phyloP scores from a whole-genome alignment of 805 yeast genomes.

The Teunomyces barrocoloradensis region DNA sequence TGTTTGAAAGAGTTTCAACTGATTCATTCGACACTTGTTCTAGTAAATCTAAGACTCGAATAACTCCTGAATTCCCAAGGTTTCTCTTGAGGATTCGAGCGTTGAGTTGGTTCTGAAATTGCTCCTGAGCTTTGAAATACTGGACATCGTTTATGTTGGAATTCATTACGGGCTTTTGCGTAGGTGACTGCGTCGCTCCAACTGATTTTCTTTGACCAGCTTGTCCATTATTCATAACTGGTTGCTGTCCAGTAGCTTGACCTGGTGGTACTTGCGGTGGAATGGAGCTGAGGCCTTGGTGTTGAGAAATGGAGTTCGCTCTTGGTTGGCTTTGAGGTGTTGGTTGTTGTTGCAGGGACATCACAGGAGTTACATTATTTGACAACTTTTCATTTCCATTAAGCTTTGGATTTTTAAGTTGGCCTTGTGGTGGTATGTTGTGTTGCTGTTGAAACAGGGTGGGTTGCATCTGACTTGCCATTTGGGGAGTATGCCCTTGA shows the following conservation, averaged over 20 bases:
- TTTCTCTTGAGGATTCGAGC: constrained; percentile 37
- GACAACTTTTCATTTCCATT: constrained; percentile 11
- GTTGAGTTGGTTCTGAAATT: constrained; percentile 27
- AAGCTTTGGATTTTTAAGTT: constrained; percentile 3
- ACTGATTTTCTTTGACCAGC: neutral
- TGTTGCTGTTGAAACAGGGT: constrained; percentile 4
- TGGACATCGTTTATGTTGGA: neutral
- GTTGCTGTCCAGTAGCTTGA: constrained; percentile 4
- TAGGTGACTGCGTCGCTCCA: neutral
- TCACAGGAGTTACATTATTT: constrained; percentile 19
- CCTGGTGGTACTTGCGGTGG: neutral
- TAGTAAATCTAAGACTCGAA: constrained; percentile 37
- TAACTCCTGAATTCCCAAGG: constrained; percentile 42
- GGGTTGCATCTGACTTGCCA: constrained; percentile 23
- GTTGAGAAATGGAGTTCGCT: constrained; percentile 4
- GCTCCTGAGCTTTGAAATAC: constrained; percentile 9
- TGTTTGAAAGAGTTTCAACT: constrained; percentile 22
- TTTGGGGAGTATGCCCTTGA: constrained; percentile 30
- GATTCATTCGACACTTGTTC: constrained; percentile 38
- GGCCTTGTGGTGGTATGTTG: constrained; percentile 6
- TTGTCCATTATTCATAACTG: constrained; percentile 2
- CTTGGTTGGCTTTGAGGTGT: constrained; percentile 20
- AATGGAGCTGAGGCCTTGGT: constrained; percentile 7
- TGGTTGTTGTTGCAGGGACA: constrained; percentile 27
- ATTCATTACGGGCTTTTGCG: constrained; percentile 1